Percentiles rank a stretch among this genome's conserved stretches.
Evolutionary conservation across 495 filamentous ascomycete species (phyloP).

Genomic region (Penicillium atrosanguineum): DNA sequence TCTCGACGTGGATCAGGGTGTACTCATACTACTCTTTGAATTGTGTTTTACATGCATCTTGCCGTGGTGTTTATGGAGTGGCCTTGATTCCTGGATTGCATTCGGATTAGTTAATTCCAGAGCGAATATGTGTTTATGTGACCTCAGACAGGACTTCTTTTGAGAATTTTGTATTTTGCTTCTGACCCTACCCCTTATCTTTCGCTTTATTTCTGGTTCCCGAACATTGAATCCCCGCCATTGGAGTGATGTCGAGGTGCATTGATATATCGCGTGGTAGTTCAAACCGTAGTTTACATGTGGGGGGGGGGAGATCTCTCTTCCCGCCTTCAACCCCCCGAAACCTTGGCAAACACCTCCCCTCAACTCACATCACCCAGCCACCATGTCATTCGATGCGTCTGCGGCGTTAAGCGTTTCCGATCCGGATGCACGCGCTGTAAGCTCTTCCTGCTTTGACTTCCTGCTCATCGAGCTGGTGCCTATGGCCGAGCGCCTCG

Average conservation of each 20-base stretch:
- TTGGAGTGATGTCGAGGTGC: not conserved
- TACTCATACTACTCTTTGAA: not conserved
- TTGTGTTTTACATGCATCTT: conserved; percentile 13
- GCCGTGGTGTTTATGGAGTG: conserved; percentile 24
- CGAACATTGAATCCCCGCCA: not conserved
- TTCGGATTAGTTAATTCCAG: not conserved
- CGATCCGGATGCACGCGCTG: conserved; percentile 74
- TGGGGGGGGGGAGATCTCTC: not conserved
- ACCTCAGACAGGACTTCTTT: not conserved
- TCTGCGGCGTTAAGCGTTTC: conserved; percentile 67
- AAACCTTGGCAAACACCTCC: conserved; percentile 7
- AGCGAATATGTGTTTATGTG: not conserved
- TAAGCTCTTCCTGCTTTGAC: conserved; percentile 81
- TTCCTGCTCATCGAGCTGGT: conserved; percentile 95
- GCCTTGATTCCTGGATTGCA: not conserved
- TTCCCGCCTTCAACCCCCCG: not conserved
- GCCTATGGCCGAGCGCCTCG: conserved; percentile 83
- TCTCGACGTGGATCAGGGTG: not conserved
- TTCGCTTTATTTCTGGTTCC: not conserved
- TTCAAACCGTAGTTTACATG: not conserved
- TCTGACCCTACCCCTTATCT: not conserved
- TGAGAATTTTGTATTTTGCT: not conserved
- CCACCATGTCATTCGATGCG: conserved; percentile 72
- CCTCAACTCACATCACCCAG: not conserved
- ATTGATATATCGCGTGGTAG: not conserved